A percentile compares a stretch with the other conserved stretches of the same genome.
These are phyloP conservation scores for Crotalaria pallida DNA, from an alignment of 306 rosid genomes.

Conservation along the genomic window DNA sequence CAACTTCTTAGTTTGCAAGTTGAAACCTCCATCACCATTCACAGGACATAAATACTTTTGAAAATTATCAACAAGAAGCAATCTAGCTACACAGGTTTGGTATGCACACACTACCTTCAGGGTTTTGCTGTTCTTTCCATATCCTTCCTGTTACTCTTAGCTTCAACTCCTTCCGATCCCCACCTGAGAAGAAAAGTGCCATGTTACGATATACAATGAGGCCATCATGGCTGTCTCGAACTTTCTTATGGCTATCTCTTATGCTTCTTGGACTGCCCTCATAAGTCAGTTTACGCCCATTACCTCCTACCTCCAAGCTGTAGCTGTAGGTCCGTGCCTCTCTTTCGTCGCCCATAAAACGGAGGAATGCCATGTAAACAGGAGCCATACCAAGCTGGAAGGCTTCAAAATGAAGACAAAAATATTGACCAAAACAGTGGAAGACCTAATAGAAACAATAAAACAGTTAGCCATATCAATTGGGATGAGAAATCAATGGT, in stretches of 20 bases:
- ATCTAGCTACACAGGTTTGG: constrained; percentile 46
- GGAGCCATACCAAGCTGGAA: constrained; percentile 67
- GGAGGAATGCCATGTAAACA: constrained; percentile 66
- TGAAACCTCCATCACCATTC: constrained; percentile 13
- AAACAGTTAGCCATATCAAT: neutral
- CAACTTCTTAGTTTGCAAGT: neutral
- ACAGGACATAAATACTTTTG: neutral
- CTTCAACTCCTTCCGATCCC: constrained; percentile 61
- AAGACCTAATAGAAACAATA: constrained; percentile 41
- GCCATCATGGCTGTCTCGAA: constrained; percentile 74
- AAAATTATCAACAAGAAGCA: constrained; percentile 22
- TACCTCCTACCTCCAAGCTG: constrained; percentile 66
- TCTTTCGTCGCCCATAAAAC: constrained; percentile 64
- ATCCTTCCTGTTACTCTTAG: constrained; percentile 59
- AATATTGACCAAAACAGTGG: constrained; percentile 64
- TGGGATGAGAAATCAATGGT: neutral
- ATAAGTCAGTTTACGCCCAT: constrained; percentile 48
- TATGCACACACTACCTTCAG: constrained; percentile 49
- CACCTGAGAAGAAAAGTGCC: constrained; percentile 70
- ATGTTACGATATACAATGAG: constrained; percentile 57
- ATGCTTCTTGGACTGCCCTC: constrained; percentile 65
- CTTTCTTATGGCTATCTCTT: constrained; percentile 63
- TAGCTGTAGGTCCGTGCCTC: constrained; percentile 56
- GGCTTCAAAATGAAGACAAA: constrained; percentile 73
- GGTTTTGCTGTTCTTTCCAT: constrained; percentile 64